A percentile compares a stretch with the other conserved stretches of the same genome.
These are phyloP conservation scores for Xylariaceae sp. DNA, from an alignment of 2,329 filamentous ascomycete species.

Conservation along the genomic window DNA sequence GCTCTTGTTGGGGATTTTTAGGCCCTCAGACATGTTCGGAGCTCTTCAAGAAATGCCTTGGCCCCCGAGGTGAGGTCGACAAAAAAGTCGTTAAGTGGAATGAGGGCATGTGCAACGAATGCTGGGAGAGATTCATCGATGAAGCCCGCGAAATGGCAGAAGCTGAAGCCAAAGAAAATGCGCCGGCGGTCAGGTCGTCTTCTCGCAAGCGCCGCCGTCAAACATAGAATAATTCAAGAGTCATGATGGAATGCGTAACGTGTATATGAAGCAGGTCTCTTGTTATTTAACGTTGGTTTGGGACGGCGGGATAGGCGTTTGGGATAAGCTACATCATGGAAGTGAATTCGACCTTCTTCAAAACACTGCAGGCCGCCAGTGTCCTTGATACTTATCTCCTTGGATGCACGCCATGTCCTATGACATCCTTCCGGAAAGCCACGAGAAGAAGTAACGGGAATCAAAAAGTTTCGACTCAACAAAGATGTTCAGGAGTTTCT, in stretches of 20 bases:
- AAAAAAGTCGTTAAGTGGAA: conserved; percentile 34
- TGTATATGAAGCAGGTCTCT: background rate
- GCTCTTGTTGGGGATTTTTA: conserved; percentile 34
- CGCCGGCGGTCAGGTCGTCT: conserved; percentile 20
- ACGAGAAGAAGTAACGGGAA: background rate
- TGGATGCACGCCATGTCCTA: background rate
- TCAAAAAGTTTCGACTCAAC: no score
- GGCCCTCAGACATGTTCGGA: conserved; percentile 30
- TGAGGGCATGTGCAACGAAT: conserved; percentile 34
- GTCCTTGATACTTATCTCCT: background rate
- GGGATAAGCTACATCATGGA: background rate
- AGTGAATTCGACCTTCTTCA: background rate
- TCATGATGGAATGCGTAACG: background rate
- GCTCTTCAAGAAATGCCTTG: conserved; percentile 33
- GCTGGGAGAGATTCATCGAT: conserved; percentile 32
- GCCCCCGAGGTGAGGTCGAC: conserved; percentile 33
- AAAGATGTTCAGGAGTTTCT: no score
- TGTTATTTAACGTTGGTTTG: background rate
- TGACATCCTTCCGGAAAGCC: background rate
- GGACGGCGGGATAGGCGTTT: background rate
- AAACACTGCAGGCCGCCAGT: background rate
- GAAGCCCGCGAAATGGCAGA: conserved; percentile 33
- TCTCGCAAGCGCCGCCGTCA: conserved; percentile 9
- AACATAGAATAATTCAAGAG: background rate
- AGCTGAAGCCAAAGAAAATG: conserved; percentile 16